Evolutionary conservation across 2,329 filamentous ascomycete genomes (phyloP), one percentile per base, ranked within the genome.

Genomic region (Diaporthe eres): DNA sequence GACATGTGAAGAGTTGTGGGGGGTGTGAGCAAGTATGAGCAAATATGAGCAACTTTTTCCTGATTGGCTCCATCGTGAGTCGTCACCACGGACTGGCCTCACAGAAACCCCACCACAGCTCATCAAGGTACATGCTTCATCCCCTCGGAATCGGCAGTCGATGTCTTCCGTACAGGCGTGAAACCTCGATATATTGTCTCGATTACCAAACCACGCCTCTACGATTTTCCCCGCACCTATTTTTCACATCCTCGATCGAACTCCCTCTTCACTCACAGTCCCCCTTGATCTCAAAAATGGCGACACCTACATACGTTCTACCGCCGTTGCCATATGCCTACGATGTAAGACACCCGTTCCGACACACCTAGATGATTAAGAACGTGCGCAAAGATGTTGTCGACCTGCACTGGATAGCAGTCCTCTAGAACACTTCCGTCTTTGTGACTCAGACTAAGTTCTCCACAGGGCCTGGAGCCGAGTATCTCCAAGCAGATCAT

Each of bases 401-500:
- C n/a, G 12, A 28, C 6, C 10, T 17, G 10, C 22, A 13, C 9
- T n/a, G 10, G 5, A 22, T 17, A 13, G 15, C 13, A n/a, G n/a
- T 12, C 61, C 12, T 12, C 61, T 67, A 3, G 25, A 12, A 34
- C 4, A 3, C 1, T 28, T 17, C 10, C 10, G 28, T 25, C n/a
- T 8, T 17, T 10, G n/a, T 7, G 12, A 55, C 13, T 55, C 25
- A 8, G n/a, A 28, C 25, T 55, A 55, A 55, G 25, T 15, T 31
- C 53, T 79, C 85, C 12, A 73, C 25, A 83, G 81, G 82, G 82
- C 3, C 92, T 96, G 78, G 94, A 96, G 85, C 86, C 86, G 22
- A 81, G 83, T 82, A 92, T 98, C 87, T 96, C 94, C 67, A 94
- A 94, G 84, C 92, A 97, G 87, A 98, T 98, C 88, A 98, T 98